phyloP scores from a whole-genome alignment of 2,329 filamentous ascomycete genomes.

The Beauveria caledonica region DNA sequence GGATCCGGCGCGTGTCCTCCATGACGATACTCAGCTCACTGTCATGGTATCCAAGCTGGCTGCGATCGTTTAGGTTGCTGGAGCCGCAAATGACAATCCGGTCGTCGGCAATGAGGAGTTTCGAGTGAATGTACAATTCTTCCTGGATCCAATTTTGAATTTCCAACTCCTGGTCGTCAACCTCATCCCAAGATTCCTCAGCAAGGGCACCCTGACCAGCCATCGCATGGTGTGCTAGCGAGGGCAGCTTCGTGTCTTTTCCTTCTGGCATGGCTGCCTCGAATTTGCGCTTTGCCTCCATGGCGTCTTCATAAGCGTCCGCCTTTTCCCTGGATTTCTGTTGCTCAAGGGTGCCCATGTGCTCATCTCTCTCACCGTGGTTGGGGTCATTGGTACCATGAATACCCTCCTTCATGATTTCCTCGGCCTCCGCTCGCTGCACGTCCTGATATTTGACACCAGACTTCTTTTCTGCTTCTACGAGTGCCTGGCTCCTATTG shows the following conservation, averaged over 20 bases:
- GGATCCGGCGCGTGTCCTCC: conserved; percentile 67
- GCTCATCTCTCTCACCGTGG: conserved; percentile 37
- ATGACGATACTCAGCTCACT: conserved; percentile 86
- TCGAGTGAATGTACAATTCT: conserved; percentile 91
- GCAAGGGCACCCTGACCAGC: conserved; percentile 48
- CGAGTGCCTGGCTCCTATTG: conserved; percentile 68
- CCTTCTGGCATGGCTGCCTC: conserved; percentile 37
- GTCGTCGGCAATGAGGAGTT: conserved; percentile 85
- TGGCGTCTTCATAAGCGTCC: conserved; percentile 27
- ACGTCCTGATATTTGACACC: conserved; percentile 80
- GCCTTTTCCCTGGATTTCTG: conserved; percentile 30
- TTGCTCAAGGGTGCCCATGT: conserved; percentile 36
- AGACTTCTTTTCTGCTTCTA: conserved; percentile 68
- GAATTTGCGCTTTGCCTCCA: conserved; percentile 43
- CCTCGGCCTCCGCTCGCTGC: conserved; percentile 79
- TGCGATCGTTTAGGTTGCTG: conserved; percentile 86
- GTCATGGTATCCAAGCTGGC: conserved; percentile 82
- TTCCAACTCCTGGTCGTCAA: conserved; percentile 65
- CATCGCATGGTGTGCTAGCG: conserved; percentile 76
- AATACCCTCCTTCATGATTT: conserved; percentile 71
- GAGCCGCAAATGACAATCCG: conserved; percentile 76
- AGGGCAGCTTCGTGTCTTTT: conserved; percentile 29
- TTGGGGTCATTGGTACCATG: conserved; percentile 45
- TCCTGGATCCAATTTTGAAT: conserved; percentile 89
- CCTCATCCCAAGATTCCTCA: conserved; percentile 70